Conservation (phyloP, 257 asterid genomes). For the Henckelia pumila region DNA sequence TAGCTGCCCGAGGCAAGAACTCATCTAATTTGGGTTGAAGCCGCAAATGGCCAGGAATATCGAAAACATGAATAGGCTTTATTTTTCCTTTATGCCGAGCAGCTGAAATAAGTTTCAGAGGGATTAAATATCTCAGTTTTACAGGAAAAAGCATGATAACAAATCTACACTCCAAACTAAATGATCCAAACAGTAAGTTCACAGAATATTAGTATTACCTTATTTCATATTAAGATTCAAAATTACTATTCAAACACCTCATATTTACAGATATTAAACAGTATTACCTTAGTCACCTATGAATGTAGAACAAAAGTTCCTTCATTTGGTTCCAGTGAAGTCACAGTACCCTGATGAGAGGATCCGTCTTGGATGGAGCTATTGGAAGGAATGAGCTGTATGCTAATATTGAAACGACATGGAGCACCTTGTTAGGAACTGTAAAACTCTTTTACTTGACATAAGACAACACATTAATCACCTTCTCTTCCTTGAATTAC, state of each 20-base stretch:
- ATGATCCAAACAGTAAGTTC: too few relatives aligned
- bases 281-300: constrained; percentile 57
- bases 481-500: neutral
- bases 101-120: too few relatives aligned
- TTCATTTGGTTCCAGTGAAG: constrained; percentile 87
- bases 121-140: too few relatives aligned
- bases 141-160: too few relatives aligned
- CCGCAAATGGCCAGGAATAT: too few relatives aligned
- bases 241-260: constrained; percentile 4
- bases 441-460: neutral
- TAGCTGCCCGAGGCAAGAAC: too few relatives aligned
- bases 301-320: constrained; percentile 65
- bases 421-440: neutral
- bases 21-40: too few relatives aligned
- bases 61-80: too few relatives aligned
- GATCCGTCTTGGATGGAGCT: constrained; percentile 95
- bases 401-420: neutral
- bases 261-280: constrained; percentile 12
- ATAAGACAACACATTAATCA: neutral
- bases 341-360: constrained; percentile 82
- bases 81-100: too few relatives aligned
- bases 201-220: neutral
- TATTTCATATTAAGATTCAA: neutral
- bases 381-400: neutral
- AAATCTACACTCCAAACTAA: too few relatives aligned